phyloP scores from a whole-genome alignment of 257 asterid genomes.

The Solanum tarapatanum region DNA sequence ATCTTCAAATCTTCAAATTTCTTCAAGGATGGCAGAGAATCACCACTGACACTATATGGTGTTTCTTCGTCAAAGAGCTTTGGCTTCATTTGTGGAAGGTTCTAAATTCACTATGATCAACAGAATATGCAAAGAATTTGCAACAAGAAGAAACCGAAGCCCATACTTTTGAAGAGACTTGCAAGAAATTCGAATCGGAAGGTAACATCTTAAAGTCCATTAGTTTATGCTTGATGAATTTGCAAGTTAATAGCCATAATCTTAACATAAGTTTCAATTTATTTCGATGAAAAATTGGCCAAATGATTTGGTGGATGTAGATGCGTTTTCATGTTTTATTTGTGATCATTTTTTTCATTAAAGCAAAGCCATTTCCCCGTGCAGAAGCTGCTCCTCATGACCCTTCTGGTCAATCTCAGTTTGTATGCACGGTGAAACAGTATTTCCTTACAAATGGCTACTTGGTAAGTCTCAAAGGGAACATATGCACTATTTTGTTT shows the following conservation, averaged over 20 bases:
- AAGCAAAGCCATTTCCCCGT: background rate
- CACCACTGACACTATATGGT: constrained; percentile 27
- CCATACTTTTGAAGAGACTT: background rate
- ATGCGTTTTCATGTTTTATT: background rate
- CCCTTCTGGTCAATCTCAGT: background rate
- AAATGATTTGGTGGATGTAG: background rate
- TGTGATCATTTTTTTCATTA: background rate
- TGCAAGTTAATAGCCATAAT: background rate
- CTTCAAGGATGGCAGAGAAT: constrained; percentile 41
- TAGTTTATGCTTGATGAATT: background rate
- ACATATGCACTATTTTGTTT: background rate
- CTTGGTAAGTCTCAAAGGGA: background rate
- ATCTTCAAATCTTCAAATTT: constrained; percentile 14
- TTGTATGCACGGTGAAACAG: background rate
- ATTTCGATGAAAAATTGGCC: background rate
- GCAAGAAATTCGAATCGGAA: background rate
- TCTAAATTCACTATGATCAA: constrained; percentile 24
- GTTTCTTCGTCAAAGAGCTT: constrained; percentile 44
- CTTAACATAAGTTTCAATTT: background rate
- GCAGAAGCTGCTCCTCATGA: background rate
- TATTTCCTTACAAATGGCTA: background rate
- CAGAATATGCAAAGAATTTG: background rate
- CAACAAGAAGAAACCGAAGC: background rate
- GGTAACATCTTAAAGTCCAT: background rate
- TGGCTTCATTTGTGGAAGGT: constrained; percentile 33